These are phyloP conservation scores for Xylaria sp. DNA, from an alignment of 2,329 filamentous ascomycete genomes.

Conservation along the genomic window DNA sequence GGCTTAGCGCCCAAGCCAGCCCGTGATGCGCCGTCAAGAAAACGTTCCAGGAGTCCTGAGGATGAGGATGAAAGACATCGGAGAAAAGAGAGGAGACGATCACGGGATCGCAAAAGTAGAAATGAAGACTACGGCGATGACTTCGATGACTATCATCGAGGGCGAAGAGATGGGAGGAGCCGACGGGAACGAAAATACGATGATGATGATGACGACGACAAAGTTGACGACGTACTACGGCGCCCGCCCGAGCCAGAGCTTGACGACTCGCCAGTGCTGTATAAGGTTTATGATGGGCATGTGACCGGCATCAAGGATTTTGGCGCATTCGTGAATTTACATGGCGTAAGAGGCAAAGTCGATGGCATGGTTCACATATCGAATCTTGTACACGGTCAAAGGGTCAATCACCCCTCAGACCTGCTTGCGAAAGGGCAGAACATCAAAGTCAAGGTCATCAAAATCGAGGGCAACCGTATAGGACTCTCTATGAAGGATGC, in stretches of 20 bases:
- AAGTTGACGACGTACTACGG: slow-evolving; percentile 71
- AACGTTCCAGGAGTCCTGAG: slow-evolving; percentile 69
- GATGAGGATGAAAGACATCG: slow-evolving; percentile 52
- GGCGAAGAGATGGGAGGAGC: slow-evolving; percentile 60
- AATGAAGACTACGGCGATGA: slow-evolving; percentile 50
- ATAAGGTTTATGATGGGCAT: slow-evolving; percentile 90
- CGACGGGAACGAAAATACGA: slow-evolving; percentile 55
- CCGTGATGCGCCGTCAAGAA: slow-evolving; percentile 59
- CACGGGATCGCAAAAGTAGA: slow-evolving; percentile 48
- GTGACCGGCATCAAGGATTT: slow-evolving; percentile 96
- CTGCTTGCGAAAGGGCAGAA: slow-evolving; percentile 81
- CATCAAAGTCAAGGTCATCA: slow-evolving; percentile 93
- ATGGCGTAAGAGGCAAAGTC: slow-evolving; percentile 85
- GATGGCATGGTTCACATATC: slow-evolving; percentile 96
- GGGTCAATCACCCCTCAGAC: slow-evolving; percentile 93
- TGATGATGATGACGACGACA: slow-evolving; percentile 56
- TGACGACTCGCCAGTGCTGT: slow-evolving; percentile 82
- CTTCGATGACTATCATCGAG: slow-evolving; percentile 50
- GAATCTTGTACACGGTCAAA: slow-evolving; percentile 82
- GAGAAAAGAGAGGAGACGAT: slow-evolving; percentile 51
- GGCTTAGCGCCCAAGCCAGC: slow-evolving; percentile 76
- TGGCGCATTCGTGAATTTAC: slow-evolving; percentile 93
- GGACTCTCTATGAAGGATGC: slow-evolving; percentile 98
- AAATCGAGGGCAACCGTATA: slow-evolving; percentile 82
- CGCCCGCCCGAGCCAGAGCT: slow-evolving; percentile 76